Conservation (phyloP, 1,139 yeast species). For the Pichia sp. region DNA sequence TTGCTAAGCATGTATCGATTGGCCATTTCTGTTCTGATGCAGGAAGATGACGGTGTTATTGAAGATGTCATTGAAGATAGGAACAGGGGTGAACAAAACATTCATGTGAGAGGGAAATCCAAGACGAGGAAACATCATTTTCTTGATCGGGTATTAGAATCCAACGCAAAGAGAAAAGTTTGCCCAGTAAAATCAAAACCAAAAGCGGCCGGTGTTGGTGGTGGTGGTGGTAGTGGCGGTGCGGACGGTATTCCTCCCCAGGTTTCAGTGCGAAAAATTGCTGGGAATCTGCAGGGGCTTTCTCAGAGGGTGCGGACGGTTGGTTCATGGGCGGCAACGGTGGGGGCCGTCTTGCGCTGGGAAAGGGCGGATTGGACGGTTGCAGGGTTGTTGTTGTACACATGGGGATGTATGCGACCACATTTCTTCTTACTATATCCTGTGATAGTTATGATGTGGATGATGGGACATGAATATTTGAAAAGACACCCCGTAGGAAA, state of each 20-base stretch:
- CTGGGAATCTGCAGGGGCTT: constrained; percentile 10
- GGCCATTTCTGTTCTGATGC: background rate
- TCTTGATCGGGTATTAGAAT: background rate
- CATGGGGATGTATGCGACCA: constrained; percentile 64
- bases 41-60: background rate
- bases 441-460: constrained; percentile 45
- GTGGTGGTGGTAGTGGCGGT: background rate
- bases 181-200: background rate
- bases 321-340: background rate
- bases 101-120: too few species aligned
- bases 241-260: background rate
- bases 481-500: constrained; percentile 51
- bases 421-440: constrained; percentile 64
- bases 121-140: background rate
- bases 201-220: too few species aligned
- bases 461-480: constrained; percentile 67
- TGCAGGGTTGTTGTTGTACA: constrained; percentile 44
- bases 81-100: background rate
- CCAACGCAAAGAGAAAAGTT: background rate
- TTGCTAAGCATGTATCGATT: background rate
- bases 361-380: constrained; percentile 54
- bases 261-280: constrained; percentile 11
- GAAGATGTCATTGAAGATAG: background rate
- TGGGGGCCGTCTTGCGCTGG: constrained; percentile 46
- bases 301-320: background rate